Conservation (phyloP, 768 basidiomycete species). For the Lactifluus piperatus region DNA sequence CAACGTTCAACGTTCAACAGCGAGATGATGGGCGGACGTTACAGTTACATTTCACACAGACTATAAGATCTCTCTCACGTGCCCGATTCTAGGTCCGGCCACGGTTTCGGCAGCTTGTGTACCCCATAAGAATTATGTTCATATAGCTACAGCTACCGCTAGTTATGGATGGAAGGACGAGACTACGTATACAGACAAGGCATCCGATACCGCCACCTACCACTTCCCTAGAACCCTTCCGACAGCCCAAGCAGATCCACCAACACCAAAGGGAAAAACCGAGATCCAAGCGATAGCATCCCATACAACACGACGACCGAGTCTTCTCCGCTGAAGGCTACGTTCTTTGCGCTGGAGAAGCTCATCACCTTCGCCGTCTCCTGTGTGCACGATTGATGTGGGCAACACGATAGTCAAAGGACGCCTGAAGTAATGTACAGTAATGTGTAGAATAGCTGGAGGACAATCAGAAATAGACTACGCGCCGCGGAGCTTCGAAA, state of each 20-base stretch:
- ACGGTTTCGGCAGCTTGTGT: neutral
- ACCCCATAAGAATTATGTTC: neutral
- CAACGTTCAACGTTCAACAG: no score
- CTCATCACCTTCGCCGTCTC: constrained; percentile 38
- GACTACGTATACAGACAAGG: constrained; percentile 9
- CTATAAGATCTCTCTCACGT: neutral
- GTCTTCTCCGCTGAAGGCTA: constrained; percentile 65
- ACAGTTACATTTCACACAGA: neutral
- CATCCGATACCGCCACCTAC: constrained; percentile 28
- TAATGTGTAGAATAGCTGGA: constrained; percentile 66
- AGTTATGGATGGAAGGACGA: neutral
- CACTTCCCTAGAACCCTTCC: constrained; percentile 46
- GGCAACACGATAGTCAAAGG: constrained; percentile 80
- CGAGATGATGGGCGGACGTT: neutral
- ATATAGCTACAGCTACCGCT: constrained; percentile 9
- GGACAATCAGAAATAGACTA: neutral
- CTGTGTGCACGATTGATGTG: constrained; percentile 7
- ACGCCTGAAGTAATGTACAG: constrained; percentile 73
- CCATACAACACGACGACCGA: constrained; percentile 68
- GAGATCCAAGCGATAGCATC: constrained; percentile 78
- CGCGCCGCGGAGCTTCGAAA: neutral
- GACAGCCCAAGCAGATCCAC: constrained; percentile 47
- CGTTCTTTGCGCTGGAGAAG: constrained; percentile 83
- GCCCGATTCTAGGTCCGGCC: neutral
- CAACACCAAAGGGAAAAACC: constrained; percentile 49